Evolutionary conservation across 2,329 filamentous ascomycete species (phyloP).

Genomic region (Fusarium nurragi): DNA sequence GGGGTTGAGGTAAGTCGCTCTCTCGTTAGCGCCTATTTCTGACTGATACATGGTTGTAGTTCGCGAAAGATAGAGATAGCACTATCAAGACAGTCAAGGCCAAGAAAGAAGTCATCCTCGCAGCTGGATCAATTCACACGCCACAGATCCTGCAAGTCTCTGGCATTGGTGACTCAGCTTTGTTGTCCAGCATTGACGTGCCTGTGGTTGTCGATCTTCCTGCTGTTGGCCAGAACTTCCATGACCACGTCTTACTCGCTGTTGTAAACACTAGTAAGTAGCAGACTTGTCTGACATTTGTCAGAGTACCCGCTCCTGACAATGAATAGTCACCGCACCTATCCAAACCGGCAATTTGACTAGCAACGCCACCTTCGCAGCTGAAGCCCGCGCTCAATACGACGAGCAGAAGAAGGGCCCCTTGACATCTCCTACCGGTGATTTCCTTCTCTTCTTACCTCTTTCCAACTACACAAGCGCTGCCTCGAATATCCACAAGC

Average conservation of each 20-base stretch:
- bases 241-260: slow-evolving; percentile 49
- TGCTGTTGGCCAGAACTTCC: slow-evolving; percentile 59
- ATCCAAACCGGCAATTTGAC: slow-evolving; percentile 21
- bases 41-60: neutral
- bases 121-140: slow-evolving; percentile 53
- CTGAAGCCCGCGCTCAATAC: slow-evolving; percentile 19
- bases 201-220: slow-evolving; percentile 55
- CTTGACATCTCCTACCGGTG: slow-evolving; percentile 20
- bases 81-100: slow-evolving; percentile 10
- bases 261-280: slow-evolving; percentile 14
- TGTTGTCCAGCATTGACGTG: slow-evolving; percentile 53
- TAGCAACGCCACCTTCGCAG: slow-evolving; percentile 29
- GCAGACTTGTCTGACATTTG: fast-evolving
- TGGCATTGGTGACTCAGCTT: slow-evolving; percentile 55
- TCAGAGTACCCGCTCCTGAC: neutral
- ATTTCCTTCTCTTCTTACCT: slow-evolving; percentile 32
- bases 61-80: slow-evolving; percentile 1
- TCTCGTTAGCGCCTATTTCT: fast-evolving
- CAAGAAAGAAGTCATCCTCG: slow-evolving; percentile 53
- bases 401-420: slow-evolving; percentile 20
- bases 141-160: slow-evolving; percentile 60
- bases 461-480: slow-evolving; percentile 19
- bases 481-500: slow-evolving; percentile 8
- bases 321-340: slow-evolving; percentile 18
- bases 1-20: slow-evolving; percentile 29